A percentile compares a stretch with the other conserved stretches of the same genome.
Conservation (phyloP, 1,284 basidiomycete genomes). For the Ganoderma lingzhi region DNA sequence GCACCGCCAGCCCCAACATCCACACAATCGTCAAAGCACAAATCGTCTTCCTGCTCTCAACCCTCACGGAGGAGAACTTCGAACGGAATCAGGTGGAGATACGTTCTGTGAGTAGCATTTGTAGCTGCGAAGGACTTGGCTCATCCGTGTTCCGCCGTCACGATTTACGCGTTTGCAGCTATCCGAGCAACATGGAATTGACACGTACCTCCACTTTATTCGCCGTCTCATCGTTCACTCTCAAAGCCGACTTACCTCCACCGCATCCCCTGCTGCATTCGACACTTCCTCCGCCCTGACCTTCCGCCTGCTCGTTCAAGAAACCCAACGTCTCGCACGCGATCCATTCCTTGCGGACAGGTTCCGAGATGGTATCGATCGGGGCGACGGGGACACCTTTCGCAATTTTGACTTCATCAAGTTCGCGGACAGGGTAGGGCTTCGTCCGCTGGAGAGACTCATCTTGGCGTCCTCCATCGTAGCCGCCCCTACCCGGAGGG, state of each 20-base stretch:
- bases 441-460: slow-evolving; percentile 82
- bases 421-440: slow-evolving; percentile 79
- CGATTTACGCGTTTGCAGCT: slow-evolving; percentile 59
- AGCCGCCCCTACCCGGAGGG: slow-evolving; percentile 72
- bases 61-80: slow-evolving; percentile 94
- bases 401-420: slow-evolving; percentile 81
- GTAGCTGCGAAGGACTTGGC: slow-evolving; percentile 3
- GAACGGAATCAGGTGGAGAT: slow-evolving; percentile 92
- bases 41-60: slow-evolving; percentile 94
- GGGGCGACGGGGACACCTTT: slow-evolving; percentile 82
- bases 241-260: slow-evolving; percentile 69
- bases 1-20: slow-evolving; percentile 65
- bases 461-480: slow-evolving; percentile 80
- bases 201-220: slow-evolving; percentile 96
- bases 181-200: slow-evolving; percentile 92
- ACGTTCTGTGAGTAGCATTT: slow-evolving; percentile 73
- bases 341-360: slow-evolving; percentile 88
- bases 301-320: slow-evolving; percentile 86
- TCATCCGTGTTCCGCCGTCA: slow-evolving; percentile 13
- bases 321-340: slow-evolving; percentile 84
- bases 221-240: slow-evolving; percentile 90
- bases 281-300: slow-evolving; percentile 78
- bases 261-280: slow-evolving; percentile 64
- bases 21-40: slow-evolving; percentile 87
- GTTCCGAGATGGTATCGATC: slow-evolving; percentile 87